Evolutionary conservation across 1,284 basidiomycete species (phyloP), one percentile per base, ranked within the genome.

Genomic region (Ustilago bromivora): DNA sequence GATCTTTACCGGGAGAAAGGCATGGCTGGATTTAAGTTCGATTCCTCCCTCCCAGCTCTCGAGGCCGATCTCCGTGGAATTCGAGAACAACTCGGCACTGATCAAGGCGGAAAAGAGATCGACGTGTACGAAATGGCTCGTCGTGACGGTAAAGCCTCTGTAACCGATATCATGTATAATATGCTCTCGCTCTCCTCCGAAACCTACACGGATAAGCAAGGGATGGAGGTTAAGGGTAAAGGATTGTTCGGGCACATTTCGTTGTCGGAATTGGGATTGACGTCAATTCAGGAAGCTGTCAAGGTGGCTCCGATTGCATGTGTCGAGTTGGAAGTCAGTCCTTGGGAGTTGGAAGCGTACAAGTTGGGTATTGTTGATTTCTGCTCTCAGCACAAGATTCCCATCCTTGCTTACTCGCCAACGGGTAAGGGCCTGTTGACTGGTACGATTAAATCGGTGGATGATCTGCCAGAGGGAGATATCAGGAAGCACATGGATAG

Each of bases 251-350:
- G 70, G 15, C 76, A 83, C 57, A 81, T 85, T 53, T 76, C 72
- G 9, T 65, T 85, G 4, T 81, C 79, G 23, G 83, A 85, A 61
- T 69, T 83, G 17, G 78, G 73, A 4, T 78, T 78, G 8, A 59
- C 62, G 4, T 76, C 76, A 3, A 81, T 85, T 61, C 64, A 79
- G n/a, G 53, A 65, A 15, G 82, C 83, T 0, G 69, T 56, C 41
- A 68, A 56, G n/a, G 71, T 78, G 0, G 72, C 69, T 17, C 79
- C 77, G 3, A 72, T 92, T 71, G 84, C 90, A 2, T 90, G 90
- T 4, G 86, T 92, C 31, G 90, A 92, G 84, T 86, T 91, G 36
- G 91, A 92, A 83, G 90, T 90, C 81, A 91, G 90, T 3, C 90
- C 91, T 0, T 92, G 91, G 87, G 88, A 88, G 17, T 87, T 85